phyloP scores from a whole-genome alignment of 441 rosid genomes.

The Adansonia gregorii region DNA sequence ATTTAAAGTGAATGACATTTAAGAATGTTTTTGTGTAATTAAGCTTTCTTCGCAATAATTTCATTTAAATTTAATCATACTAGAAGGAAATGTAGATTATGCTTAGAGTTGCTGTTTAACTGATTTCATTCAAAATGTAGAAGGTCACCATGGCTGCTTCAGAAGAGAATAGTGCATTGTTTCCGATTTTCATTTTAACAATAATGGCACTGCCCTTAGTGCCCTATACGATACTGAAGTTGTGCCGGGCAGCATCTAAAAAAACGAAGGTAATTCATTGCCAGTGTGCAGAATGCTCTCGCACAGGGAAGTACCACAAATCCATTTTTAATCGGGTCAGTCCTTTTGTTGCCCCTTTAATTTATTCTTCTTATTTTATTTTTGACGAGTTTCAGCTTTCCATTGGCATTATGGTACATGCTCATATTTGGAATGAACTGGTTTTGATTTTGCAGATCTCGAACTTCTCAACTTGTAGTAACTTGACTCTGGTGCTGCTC shows the following conservation, averaged over 20 bases:
- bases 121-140: conserved; percentile 39
- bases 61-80: not conserved
- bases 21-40: not conserved
- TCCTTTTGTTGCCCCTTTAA: conserved; percentile 8
- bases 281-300: conserved; percentile 75
- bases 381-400: conserved; percentile 11
- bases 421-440: conserved; percentile 21
- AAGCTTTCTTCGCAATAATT: not conserved
- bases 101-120: conserved; percentile 19
- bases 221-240: conserved; percentile 78
- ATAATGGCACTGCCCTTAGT: conserved; percentile 93
- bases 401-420: not conserved
- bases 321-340: conserved; percentile 81
- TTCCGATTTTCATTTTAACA: conserved; percentile 95
- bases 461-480: conserved; percentile 90
- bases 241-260: conserved; percentile 73
- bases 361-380: not conserved
- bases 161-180: conserved; percentile 84
- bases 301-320: conserved; percentile 83
- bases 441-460: conserved; percentile 65
- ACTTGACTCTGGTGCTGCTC: conserved; percentile 79
- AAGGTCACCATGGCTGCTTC: conserved; percentile 78
- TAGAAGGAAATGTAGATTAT: conserved; percentile 18
- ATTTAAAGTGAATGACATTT: not conserved
- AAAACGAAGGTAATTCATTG: conserved; percentile 79